Evolutionary conservation across 257 asterid species (phyloP).

Genomic region (Eucommia ulmoides): DNA sequence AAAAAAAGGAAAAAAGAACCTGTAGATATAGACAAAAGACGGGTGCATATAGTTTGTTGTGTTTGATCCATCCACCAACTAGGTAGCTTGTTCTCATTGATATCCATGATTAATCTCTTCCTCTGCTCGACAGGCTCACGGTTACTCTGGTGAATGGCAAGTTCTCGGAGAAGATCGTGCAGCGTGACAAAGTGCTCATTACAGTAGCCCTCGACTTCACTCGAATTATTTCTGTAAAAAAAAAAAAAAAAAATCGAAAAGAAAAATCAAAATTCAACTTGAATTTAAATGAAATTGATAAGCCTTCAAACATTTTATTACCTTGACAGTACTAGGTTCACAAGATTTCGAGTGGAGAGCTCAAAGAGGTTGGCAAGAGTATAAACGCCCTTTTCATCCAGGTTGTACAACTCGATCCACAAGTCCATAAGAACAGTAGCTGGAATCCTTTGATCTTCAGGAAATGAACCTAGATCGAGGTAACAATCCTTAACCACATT

Average conservation of each 20-base stretch:
- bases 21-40: constrained; percentile 20
- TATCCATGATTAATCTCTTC: constrained; percentile 16
- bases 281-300: no score
- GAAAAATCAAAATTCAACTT: no score
- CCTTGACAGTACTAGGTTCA: constrained; percentile 23
- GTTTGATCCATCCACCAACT: constrained; percentile 13
- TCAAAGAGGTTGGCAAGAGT: constrained; percentile 11
- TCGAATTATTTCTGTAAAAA: constrained; percentile 16
- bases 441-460: constrained; percentile 27
- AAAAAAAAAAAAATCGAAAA: no score
- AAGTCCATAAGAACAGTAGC: constrained; percentile 21
- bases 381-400: constrained; percentile 15
- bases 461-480: constrained; percentile 23
- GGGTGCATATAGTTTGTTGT: constrained; percentile 11
- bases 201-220: constrained; percentile 13
- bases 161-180: constrained; percentile 28
- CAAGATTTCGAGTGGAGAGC: constrained; percentile 21
- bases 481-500: constrained; percentile 14
- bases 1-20: constrained; percentile 9
- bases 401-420: constrained; percentile 26
- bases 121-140: constrained; percentile 14
- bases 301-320: no score
- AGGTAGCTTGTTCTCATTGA: constrained; percentile 15
- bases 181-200: constrained; percentile 18
- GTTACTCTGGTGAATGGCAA: constrained; percentile 13